These are phyloP conservation scores for Pyracantha coccinea DNA, from an alignment of 331 rosid species.

Conservation along the genomic window DNA sequence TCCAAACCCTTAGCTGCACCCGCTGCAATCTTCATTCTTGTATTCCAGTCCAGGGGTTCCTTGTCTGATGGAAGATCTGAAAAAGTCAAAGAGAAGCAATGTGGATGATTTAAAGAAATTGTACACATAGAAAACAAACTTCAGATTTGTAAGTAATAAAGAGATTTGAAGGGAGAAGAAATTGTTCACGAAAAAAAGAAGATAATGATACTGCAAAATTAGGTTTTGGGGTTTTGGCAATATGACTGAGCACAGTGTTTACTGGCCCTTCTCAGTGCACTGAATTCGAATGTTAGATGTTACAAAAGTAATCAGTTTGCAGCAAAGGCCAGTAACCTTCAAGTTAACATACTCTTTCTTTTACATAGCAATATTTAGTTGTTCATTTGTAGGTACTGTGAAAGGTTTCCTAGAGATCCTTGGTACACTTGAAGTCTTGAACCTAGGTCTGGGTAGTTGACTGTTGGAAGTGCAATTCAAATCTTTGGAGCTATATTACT, in stretches of 20 bases:
- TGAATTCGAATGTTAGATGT: neutral
- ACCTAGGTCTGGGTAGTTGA: neutral
- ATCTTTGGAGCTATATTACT: neutral
- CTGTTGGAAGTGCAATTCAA: neutral
- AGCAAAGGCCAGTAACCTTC: neutral
- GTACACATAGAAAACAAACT: neutral
- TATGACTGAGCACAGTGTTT: neutral
- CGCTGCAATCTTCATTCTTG: constrained; percentile 78
- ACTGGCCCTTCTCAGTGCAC: neutral
- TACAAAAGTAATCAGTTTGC: neutral
- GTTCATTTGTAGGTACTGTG: neutral
- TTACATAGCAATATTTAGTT: neutral
- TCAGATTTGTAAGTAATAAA: neutral
- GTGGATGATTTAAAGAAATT: constrained; percentile 4
- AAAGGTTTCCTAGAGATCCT: neutral
- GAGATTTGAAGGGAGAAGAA: neutral
- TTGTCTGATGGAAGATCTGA: constrained; percentile 55
- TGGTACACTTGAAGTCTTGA: neutral
- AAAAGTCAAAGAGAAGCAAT: constrained; percentile 11
- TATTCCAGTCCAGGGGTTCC: constrained; percentile 77
- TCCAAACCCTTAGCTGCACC: constrained; percentile 88
- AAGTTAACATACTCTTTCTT: neutral
- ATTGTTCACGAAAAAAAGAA: neutral
- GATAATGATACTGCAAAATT: neutral
- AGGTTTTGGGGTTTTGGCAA: neutral